These are phyloP conservation scores for Olyra latifolia DNA, from an alignment of 176 grass and related monocot species.

Conservation along the genomic window DNA sequence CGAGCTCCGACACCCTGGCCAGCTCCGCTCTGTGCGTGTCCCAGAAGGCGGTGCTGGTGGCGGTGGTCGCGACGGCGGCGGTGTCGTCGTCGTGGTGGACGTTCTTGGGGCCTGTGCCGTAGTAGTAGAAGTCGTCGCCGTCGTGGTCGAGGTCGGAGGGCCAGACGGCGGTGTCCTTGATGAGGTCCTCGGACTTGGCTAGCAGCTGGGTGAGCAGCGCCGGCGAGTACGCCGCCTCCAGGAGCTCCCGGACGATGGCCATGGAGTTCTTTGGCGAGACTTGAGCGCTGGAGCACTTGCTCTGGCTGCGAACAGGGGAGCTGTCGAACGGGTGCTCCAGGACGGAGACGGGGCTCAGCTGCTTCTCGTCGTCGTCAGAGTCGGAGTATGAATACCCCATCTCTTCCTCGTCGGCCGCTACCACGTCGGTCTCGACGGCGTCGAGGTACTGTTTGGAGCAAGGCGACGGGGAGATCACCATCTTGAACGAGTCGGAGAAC, in stretches of 20 bases:
- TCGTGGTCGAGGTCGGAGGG: neutral
- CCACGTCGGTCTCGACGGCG: constrained; percentile 13
- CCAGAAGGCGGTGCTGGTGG: constrained; percentile 27
- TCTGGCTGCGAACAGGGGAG: constrained; percentile 43
- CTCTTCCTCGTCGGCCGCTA: neutral
- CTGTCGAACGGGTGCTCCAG: constrained; percentile 65
- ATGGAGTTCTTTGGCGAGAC: constrained; percentile 43
- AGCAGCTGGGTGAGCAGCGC: constrained; percentile 48
- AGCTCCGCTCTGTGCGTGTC: constrained; percentile 34
- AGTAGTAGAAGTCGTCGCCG: neutral
- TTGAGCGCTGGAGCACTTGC: constrained; percentile 17
- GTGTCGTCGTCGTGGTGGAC: neutral
- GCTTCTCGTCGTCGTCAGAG: constrained; percentile 36
- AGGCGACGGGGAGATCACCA: neutral
- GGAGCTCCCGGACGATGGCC: constrained; percentile 59
- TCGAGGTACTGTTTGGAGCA: neutral
- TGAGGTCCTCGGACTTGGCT: constrained; percentile 33
- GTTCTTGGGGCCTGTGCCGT: constrained; percentile 16
- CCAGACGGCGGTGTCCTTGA: neutral
- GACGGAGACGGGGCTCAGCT: constrained; percentile 80
- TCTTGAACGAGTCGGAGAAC: constrained; percentile 41
- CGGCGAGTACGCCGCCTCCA: constrained; percentile 60
- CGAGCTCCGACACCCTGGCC: constrained; percentile 21
- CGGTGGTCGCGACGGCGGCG: neutral
- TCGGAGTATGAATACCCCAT: neutral